Base-by-base conservation (phyloP, 1,284 basidiomycete species). In the Malassezia sympodialis region DNA sequence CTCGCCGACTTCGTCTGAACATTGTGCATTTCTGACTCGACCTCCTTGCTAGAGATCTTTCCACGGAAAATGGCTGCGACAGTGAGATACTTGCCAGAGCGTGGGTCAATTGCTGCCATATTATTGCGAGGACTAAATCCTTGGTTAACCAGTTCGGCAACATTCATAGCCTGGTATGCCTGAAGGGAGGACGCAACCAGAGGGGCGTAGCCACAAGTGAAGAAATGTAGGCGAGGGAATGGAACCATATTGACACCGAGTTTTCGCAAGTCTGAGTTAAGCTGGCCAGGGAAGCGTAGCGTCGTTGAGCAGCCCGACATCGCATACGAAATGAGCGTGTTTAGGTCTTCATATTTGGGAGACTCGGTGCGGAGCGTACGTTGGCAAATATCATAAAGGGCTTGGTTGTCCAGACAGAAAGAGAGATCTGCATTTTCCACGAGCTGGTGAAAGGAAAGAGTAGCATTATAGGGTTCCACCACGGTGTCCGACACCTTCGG, bases 401-500 rank as follows among this genome's bases (percentile, higher is more conserved):
- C 90, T 76, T 96, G 90, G 76, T 96, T 96, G 77, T 96, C 87
- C 51, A 94, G 83, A 75, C 87, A 88, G 66, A 93, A 83, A 4
- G 88, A 87, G 59, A 93, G 78, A 76, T 96, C 91, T 53, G 86
- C 84, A 76, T 87, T 75, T 58, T 96, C 90, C 14, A 93, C 82
- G 19, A 96, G 82, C 77, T 93, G 90, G 76, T 96, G 87, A 46
- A 89, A 79, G 1, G 90, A 89, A 12, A 96, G 81, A 47, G 90
- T 80, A 2, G 89, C 84, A 74, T 96, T 96, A 77, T 96, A 94
- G 0, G 87, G 87, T 83, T 96, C 91, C 32, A 96, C 89, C 51
- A 96, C 84, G 1, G 91, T 96, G 76, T 96, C 91, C 0, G 90
- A 93, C 6, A 94, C 88, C 76, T 89, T 90, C 2, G 91, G 90